Evolutionary conservation across 228 moss, liverwort and hornwort species (phyloP).

Genomic region (Sphagnum magellanicum): DNA sequence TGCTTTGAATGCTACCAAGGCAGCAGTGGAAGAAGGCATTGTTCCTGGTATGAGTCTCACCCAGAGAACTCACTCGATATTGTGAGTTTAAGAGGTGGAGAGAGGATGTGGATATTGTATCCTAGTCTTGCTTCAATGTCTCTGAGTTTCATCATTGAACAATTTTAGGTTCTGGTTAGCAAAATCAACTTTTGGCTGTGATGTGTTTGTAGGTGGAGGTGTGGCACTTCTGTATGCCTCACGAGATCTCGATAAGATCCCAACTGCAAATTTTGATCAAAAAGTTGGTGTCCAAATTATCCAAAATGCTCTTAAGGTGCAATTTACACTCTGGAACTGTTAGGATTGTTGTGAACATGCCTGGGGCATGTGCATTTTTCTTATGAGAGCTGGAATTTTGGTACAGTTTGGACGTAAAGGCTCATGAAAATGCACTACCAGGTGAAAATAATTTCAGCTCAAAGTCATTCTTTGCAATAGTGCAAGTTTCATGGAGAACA

Average conservation of each 20-base stretch:
- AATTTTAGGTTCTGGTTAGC: not conserved
- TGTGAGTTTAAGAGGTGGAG: not conserved
- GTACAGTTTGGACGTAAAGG: no score
- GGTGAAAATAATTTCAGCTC: no score
- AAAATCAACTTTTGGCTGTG: not conserved
- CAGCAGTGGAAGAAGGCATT: conserved; percentile 95
- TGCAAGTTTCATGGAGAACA: no score
- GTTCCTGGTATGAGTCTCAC: conserved; percentile 58
- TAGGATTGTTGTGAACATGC: not conserved
- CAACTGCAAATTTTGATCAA: conserved; percentile 85
- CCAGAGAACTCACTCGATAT: not conserved
- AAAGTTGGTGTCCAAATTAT: conserved; percentile 97
- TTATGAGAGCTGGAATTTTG: not conserved
- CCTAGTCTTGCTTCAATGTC: not conserved
- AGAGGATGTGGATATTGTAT: not conserved
- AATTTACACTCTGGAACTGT: not conserved
- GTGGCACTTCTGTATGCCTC: conserved; percentile 91
- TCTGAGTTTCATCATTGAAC: not conserved
- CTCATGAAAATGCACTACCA: no score
- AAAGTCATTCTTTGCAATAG: no score
- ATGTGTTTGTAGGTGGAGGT: conserved; percentile 60
- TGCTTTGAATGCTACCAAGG: conserved; percentile 96
- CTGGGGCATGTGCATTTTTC: not conserved
- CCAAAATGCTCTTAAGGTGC: conserved; percentile 88
- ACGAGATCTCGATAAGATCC: conserved; percentile 78